Evolutionary conservation across 1,284 basidiomycete species (phyloP), one percentile per base, ranked within the genome.

Genomic region (Termitomyces sp.): DNA sequence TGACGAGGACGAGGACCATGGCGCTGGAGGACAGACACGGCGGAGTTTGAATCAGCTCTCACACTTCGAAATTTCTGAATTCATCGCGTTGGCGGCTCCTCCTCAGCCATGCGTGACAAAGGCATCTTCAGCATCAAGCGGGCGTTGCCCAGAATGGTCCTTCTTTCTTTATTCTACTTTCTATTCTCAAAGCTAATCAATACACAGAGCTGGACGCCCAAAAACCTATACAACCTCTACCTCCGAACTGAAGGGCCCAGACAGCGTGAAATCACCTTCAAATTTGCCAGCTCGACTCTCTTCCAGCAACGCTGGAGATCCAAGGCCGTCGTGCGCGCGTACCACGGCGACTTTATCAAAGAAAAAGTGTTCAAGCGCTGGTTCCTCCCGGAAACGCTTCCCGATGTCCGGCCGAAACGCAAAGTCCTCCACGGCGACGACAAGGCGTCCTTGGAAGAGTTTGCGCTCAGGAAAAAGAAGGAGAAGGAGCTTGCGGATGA

Each of bases 341-440:
- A 99, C 77, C 96, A 99, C 69, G 95, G 95, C 39, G 95, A 99
- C 79, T 90, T 85, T 72, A 94, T 98, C 59, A 87, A 88, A 53
- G 93, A 96, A 74, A 90, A 88, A 65, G 85, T 87, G 40, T 98
- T 98, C 82, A 95, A 96, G 70, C 85, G 91, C 50, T 96, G 94
- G 90, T 98, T 94, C 70, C 81, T 99, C 21, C 96, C 96, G 9
- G 78, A 83, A 55, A 86, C 82, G 0, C 77, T 99, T 12, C 95
- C 96, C 0, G 90, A 92, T 62, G 90, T 97, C 52, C 86, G 90
- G 47, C 84, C 87, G 5, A 76, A 73, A 53, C 70, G 73, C 58
- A 62, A 71, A 60, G 64, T 74, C 59, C 56, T 70, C 10, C 40
- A 17, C 60, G 70, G 68, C 9, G 71, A 77, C 53, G 76, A 82